Evolutionary conservation across 2,329 filamentous ascomycete genomes (phyloP).

Genomic region (Aspergillus tanneri): DNA sequence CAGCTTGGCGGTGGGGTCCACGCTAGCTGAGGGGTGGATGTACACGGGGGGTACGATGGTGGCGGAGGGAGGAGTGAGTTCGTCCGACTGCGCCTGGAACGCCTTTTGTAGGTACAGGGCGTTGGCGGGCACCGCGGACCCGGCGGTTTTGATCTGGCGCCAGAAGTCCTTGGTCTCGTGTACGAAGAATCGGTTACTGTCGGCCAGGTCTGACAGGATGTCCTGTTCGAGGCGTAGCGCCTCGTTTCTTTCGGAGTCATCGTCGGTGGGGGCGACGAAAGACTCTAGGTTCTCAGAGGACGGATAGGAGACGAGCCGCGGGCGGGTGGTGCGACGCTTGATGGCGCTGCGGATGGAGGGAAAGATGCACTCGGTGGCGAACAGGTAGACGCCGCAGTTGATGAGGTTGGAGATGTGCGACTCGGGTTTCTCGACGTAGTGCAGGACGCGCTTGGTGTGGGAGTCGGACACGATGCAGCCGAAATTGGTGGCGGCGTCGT

Average conservation of each 20-base stretch:
- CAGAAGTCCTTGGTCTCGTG: constrained; percentile 99
- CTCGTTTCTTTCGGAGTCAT: constrained; percentile 74
- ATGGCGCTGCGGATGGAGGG: constrained; percentile 91
- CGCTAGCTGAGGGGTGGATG: constrained; percentile 86
- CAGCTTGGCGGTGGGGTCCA: constrained; percentile 93
- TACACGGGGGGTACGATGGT: constrained; percentile 91
- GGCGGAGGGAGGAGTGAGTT: constrained; percentile 78
- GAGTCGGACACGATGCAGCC: constrained; percentile 95
- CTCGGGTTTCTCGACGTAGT: constrained; percentile 99
- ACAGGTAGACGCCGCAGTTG: constrained; percentile 98
- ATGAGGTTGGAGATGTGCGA: constrained; percentile 97
- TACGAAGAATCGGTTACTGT: constrained; percentile 97
- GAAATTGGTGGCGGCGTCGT: constrained; percentile 92
- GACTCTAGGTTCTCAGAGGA: constrained; percentile 89
- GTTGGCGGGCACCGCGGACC: constrained; percentile 93
- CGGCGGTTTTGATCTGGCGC: constrained; percentile 99
- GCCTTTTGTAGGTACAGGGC: constrained; percentile 95
- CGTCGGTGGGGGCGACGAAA: constrained; percentile 64
- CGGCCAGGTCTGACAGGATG: constrained; percentile 89
- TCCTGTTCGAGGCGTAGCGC: constrained; percentile 96
- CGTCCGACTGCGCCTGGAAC: constrained; percentile 74
- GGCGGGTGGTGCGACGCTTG: constrained; percentile 89
- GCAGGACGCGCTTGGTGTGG: constrained; percentile 90
- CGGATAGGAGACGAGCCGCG: constrained; percentile 89
- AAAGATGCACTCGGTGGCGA: constrained; percentile 93